Evolutionary conservation across 2,329 filamentous ascomycete species (phyloP).

Genomic region (Fusarium veterinarium): DNA sequence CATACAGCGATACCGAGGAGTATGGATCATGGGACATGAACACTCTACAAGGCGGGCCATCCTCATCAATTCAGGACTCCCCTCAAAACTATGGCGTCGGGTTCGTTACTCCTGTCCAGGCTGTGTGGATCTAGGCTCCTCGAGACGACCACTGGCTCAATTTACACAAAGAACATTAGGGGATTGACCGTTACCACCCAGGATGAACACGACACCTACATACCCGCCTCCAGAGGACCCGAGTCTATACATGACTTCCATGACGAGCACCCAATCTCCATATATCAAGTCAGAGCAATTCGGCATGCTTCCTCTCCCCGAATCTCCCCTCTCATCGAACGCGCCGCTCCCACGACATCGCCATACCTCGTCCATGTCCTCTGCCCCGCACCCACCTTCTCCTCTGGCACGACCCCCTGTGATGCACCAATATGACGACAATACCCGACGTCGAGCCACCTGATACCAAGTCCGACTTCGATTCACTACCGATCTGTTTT

Average conservation of each 20-base stretch:
- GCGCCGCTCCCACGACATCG: slow-evolving; percentile 54
- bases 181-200: slow-evolving; percentile 68
- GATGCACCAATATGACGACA: slow-evolving; percentile 47
- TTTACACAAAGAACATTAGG: slow-evolving; percentile 54
- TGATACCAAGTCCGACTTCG: slow-evolving; percentile 37
- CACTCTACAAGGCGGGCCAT: slow-evolving; percentile 57
- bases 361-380: slow-evolving; percentile 51
- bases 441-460: slow-evolving; percentile 51
- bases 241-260: slow-evolving; percentile 50
- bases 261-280: slow-evolving; percentile 56
- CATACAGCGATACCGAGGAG: slow-evolving; percentile 72
- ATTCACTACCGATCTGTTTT: slow-evolving; percentile 32
- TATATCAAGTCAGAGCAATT: slow-evolving; percentile 58
- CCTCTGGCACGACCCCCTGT: slow-evolving; percentile 50
- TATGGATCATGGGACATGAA: slow-evolving; percentile 62
- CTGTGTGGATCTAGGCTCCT: slow-evolving; percentile 68
- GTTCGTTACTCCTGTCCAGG: slow-evolving; percentile 73
- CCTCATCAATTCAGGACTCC: slow-evolving; percentile 59
- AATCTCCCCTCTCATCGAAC: slow-evolving; percentile 56
- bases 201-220: slow-evolving; percentile 60
- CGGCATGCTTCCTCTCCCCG: slow-evolving; percentile 58
- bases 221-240: slow-evolving; percentile 59
- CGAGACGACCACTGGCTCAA: slow-evolving; percentile 54
- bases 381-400: slow-evolving; percentile 50
- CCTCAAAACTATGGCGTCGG: slow-evolving; percentile 59